Base-by-base conservation (phyloP, 495 filamentous ascomycete genomes). In the Trichoderma gamsii region DNA sequence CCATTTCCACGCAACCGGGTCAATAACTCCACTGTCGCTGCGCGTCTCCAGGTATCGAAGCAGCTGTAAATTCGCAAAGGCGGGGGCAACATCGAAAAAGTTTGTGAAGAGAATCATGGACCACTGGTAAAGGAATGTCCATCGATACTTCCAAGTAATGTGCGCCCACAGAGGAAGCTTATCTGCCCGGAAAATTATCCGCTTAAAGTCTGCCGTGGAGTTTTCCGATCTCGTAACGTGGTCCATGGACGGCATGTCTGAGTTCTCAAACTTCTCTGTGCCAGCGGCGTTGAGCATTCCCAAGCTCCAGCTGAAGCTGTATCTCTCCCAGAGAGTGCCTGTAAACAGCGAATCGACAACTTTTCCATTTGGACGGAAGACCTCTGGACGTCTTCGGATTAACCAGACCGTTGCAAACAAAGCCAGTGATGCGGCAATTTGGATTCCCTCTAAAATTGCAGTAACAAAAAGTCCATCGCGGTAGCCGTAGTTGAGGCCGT, bases 71-170 rank as follows among this genome's bases (percentile, higher is more conserved):
- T 61, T 61, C 11, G 56, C 56, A 61, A 61, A 61, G 12, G 56
- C 56, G 12, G 56, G 56, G 12, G 56, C 56, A 12, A 61, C 56
- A 32, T 61, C 56, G 11, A 61, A 61, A 7, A 61, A 61, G 56
- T 61, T 61, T 27, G 56, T 61, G 56, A 61, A 61, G 4, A 61
- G 56, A 61, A 32, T 29, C 13, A 25, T 25, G 23, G 25, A 12
- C 56, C 56, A 61, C 16, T 29, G 23, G 0, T 8, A 61, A 29
- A 61, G 56, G 13, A 61, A 61, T 16, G 3, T 23, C 9, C n/a
- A 61, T 9, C 56, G 56, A 21, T 29, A 61, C 13, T 61, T 61
- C 56, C 56, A 61, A 8, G 25, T 61, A 18, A 61, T 61, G 27
- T 61, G 56, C 29, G 56, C 56, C 56, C 56, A 61, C 6, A 61